phyloP scores from a whole-genome alignment of 1,284 basidiomycete species.

The Ganoderma lucidum region DNA sequence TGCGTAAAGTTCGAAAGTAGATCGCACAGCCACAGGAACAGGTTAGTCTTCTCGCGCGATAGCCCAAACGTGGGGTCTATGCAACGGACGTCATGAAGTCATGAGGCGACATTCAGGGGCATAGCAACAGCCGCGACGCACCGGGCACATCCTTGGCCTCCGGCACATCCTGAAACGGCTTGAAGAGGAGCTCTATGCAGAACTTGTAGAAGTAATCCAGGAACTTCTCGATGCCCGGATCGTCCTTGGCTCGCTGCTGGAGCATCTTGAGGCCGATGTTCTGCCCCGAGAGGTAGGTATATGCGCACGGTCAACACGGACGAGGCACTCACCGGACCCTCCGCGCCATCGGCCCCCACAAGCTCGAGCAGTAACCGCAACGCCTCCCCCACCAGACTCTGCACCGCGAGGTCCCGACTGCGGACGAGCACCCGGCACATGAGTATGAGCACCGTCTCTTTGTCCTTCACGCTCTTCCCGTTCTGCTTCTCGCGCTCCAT shows the following conservation, averaged over 20 bases:
- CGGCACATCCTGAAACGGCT: slow-evolving; percentile 81
- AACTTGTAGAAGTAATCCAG: slow-evolving; percentile 92
- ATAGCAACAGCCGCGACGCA: slow-evolving; percentile 41
- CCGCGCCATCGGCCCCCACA: slow-evolving; percentile 47
- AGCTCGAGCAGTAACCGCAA: slow-evolving; percentile 86
- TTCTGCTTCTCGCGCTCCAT: slow-evolving; percentile 66
- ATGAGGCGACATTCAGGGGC: background rate
- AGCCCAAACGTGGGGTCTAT: slow-evolving; percentile 63
- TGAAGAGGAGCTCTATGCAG: slow-evolving; percentile 79
- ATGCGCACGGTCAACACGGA: background rate
- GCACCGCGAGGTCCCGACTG: slow-evolving; percentile 87
- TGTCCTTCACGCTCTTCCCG: slow-evolving; percentile 63
- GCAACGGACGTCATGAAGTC: background rate
- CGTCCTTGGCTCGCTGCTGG: slow-evolving; percentile 74
- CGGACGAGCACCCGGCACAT: slow-evolving; percentile 81
- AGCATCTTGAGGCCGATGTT: slow-evolving; percentile 48
- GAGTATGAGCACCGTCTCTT: slow-evolving; percentile 79
- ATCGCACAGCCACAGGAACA: slow-evolving; percentile 88
- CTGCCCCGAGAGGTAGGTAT: slow-evolving; percentile 3
- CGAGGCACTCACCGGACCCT: slow-evolving; percentile 39
- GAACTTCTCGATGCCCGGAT: slow-evolving; percentile 88
- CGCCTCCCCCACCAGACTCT: slow-evolving; percentile 93
- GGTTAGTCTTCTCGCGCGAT: slow-evolving; percentile 76
- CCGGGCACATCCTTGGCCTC: slow-evolving; percentile 75
- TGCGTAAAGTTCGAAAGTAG: slow-evolving; percentile 88